A percentile compares a stretch with the other conserved stretches of the same genome.
Evolutionary conservation across 768 basidiomycete species (phyloP).

Genomic region (Cubamyces lactineus): DNA sequence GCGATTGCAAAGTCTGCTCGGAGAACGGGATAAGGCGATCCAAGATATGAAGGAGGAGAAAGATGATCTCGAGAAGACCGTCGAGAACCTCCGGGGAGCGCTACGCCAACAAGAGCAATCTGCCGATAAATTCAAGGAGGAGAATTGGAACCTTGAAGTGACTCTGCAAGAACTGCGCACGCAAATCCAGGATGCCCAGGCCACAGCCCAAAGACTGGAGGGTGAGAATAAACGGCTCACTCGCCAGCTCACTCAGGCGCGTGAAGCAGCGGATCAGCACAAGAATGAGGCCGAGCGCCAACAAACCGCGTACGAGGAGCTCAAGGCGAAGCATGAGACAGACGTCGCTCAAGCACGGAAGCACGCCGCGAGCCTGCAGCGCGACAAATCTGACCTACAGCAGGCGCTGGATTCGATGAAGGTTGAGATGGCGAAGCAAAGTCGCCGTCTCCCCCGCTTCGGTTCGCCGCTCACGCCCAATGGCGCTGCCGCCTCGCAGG

Average conservation of each 20-base stretch:
- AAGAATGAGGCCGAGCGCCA: slow-evolving; percentile 86
- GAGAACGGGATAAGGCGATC: slow-evolving; percentile 90
- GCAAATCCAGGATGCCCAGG: slow-evolving; percentile 67
- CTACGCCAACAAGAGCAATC: slow-evolving; percentile 78
- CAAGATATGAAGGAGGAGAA: slow-evolving; percentile 92
- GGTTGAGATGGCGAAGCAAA: slow-evolving; percentile 69
- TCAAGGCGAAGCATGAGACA: slow-evolving; percentile 92
- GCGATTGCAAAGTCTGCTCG: slow-evolving; percentile 86
- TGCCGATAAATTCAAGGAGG: slow-evolving; percentile 93
- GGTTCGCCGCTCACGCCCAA: slow-evolving; percentile 78
- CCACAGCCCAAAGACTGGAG: slow-evolving; percentile 70
- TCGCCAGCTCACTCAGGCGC: slow-evolving; percentile 69
- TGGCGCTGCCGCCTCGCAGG: slow-evolving; percentile 36
- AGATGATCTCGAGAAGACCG: slow-evolving; percentile 80
- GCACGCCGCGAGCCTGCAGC: slow-evolving; percentile 80
- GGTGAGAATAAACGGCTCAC: slow-evolving; percentile 82
- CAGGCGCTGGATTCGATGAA: slow-evolving; percentile 76
- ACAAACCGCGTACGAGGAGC: slow-evolving; percentile 61
- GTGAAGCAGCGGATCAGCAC: slow-evolving; percentile 79
- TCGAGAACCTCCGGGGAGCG: slow-evolving; percentile 73
- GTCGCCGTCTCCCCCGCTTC: slow-evolving; percentile 61
- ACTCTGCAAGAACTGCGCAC: slow-evolving; percentile 82
- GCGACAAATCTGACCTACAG: slow-evolving; percentile 93
- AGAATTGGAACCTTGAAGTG: slow-evolving; percentile 99
- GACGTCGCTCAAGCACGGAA: slow-evolving; percentile 92